Conservation (phyloP, 371 early-diverging fungal species). For the Mortierella sp. region DNA sequence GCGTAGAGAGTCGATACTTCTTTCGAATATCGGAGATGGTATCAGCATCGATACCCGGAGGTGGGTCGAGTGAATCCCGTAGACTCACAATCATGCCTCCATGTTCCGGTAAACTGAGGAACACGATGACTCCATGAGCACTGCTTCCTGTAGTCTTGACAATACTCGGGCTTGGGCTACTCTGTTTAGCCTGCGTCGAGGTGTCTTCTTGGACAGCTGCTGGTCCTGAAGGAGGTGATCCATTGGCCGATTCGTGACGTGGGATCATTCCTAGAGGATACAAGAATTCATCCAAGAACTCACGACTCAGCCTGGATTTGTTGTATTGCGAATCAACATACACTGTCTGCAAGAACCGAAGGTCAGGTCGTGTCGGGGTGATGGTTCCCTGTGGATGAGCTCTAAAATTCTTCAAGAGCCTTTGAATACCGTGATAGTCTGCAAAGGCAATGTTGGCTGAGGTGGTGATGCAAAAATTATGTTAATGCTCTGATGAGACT, state of each 20-base stretch:
- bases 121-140: constrained; percentile 66
- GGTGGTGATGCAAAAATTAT: background rate
- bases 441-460: constrained; percentile 76
- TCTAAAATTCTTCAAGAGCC: constrained; percentile 34
- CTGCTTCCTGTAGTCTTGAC: constrained; percentile 34
- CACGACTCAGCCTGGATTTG: constrained; percentile 65
- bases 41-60: constrained; percentile 11
- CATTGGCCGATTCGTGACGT: constrained; percentile 10
- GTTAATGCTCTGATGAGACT: background rate
- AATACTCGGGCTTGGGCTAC: too few species aligned
- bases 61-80: constrained; percentile 50
- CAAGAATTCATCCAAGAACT: constrained; percentile 70
- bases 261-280: constrained; percentile 63
- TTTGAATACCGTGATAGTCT: constrained; percentile 73
- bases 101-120: constrained; percentile 76
- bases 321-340: constrained; percentile 74
- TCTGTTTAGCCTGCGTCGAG: too few species aligned
- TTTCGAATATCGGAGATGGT: constrained; percentile 24
- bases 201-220: constrained; percentile 6
- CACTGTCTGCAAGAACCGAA: constrained; percentile 71
- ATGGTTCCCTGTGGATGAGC: constrained; percentile 64
- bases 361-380: constrained; percentile 67
- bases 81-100: constrained; percentile 76
- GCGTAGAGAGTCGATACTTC: constrained; percentile 30
- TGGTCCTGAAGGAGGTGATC: background rate